These are phyloP conservation scores for Salix koriyanagi DNA, from an alignment of 345 rosid genomes.

Conservation along the genomic window DNA sequence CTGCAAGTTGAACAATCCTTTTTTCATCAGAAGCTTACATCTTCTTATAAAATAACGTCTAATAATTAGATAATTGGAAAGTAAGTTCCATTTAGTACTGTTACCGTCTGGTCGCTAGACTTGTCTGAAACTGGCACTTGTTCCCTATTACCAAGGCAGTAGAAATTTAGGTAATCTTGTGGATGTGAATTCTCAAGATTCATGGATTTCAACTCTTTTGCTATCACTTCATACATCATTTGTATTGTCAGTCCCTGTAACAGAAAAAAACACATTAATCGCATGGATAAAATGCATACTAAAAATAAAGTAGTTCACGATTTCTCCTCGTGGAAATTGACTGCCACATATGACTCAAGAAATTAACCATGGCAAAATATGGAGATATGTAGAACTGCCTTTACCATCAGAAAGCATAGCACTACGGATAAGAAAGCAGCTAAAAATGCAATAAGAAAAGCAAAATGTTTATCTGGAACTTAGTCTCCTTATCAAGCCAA, in stretches of 20 bases:
- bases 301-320: not conserved
- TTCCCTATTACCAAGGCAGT: slow-evolving; percentile 79
- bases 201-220: slow-evolving; percentile 54
- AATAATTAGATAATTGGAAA: not conserved
- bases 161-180: slow-evolving; percentile 75
- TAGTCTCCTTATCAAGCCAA: not conserved
- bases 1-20: not conserved
- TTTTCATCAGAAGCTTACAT: not conserved
- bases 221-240: slow-evolving; percentile 77
- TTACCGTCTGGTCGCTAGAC: slow-evolving; percentile 34
- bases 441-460: not conserved
- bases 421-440: not conserved
- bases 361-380: not conserved
- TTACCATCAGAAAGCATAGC: not conserved
- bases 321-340: not conserved
- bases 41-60: not conserved
- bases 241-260: slow-evolving; percentile 73
- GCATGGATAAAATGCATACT: not conserved
- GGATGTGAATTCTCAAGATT: slow-evolving; percentile 48
- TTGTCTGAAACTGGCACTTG: slow-evolving; percentile 31
- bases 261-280: not conserved
- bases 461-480: not conserved
- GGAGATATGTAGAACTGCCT: not conserved
- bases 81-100: not conserved
- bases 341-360: not conserved